These are phyloP conservation scores for Brasilioporus rufonigricans DNA, from an alignment of 768 basidiomycete species.

Conservation along the genomic window DNA sequence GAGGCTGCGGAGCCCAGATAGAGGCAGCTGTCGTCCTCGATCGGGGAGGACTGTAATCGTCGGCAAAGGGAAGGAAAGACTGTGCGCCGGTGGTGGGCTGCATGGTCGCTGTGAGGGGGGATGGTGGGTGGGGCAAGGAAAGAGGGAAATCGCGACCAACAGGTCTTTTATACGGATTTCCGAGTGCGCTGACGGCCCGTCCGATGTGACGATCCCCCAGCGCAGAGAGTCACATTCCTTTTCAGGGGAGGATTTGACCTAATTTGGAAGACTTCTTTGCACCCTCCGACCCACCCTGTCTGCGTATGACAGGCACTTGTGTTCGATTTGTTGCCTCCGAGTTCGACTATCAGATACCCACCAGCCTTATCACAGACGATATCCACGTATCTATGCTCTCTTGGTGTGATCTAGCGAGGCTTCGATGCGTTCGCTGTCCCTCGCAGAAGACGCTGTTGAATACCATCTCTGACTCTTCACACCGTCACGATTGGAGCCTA, in stretches of 20 bases:
- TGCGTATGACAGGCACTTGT: slow-evolving; percentile 26
- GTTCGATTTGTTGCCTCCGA: slow-evolving; percentile 12
- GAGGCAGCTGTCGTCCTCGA: slow-evolving; percentile 48
- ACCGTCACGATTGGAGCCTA: slow-evolving; percentile 19
- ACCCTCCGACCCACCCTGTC: slow-evolving; percentile 21
- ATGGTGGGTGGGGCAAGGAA: slow-evolving; percentile 42
- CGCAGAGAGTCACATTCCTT: slow-evolving; percentile 31
- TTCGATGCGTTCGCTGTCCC: background rate
- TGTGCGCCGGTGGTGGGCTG: slow-evolving; percentile 24
- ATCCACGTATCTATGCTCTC: background rate
- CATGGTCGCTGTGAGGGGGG: slow-evolving; percentile 28
- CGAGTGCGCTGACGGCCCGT: slow-evolving; percentile 20
- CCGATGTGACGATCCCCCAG: slow-evolving; percentile 33
- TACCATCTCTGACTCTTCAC: slow-evolving; percentile 23
- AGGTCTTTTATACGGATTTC: slow-evolving; percentile 35
- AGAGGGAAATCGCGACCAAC: slow-evolving; percentile 32
- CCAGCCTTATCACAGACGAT: slow-evolving; percentile 6
- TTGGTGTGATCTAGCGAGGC: background rate
- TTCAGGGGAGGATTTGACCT: slow-evolving; percentile 31
- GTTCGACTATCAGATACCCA: slow-evolving; percentile 28
- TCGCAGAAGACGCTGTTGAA: slow-evolving; percentile 5
- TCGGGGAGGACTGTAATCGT: slow-evolving; percentile 40
- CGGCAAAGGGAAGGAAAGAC: slow-evolving; percentile 34
- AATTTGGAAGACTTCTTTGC: slow-evolving; percentile 31
- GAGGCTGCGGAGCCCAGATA: slow-evolving; percentile 84